Conservation (phyloP, 2,329 filamentous ascomycete genomes). For the Lecanoromycetidae sp. region DNA sequence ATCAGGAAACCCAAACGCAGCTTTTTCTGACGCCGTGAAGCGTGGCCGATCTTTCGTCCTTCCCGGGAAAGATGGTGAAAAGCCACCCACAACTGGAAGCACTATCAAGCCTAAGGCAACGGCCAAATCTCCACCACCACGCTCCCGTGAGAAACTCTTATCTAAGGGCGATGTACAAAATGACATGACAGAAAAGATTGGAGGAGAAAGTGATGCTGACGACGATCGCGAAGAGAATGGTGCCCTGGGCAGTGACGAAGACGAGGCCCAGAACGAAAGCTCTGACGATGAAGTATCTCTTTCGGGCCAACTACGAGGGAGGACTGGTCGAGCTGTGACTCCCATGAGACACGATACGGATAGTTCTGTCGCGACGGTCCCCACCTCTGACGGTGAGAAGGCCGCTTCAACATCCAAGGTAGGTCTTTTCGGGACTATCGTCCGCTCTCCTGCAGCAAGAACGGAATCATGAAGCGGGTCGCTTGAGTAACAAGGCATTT, state of each 20-base stretch:
- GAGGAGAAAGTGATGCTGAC: conserved; percentile 60
- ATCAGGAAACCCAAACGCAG: background rate
- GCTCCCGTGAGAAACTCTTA: conserved; percentile 16
- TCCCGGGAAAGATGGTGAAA: conserved; percentile 27
- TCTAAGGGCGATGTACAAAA: conserved; percentile 6
- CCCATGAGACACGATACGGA: conserved; percentile 20
- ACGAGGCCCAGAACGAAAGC: conserved; percentile 20
- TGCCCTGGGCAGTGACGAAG: background rate
- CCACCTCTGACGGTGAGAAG: conserved; percentile 50
- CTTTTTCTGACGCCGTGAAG: conserved; percentile 23
- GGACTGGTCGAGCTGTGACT: conserved; percentile 29
- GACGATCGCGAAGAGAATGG: background rate
- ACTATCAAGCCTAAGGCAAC: conserved; percentile 28
- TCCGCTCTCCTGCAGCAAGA: too few relatives aligned
- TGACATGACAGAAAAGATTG: conserved; percentile 34
- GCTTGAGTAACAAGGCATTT: too few relatives aligned
- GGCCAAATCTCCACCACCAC: conserved; percentile 28
- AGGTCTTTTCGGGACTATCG: too few relatives aligned
- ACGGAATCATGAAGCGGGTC: too few relatives aligned
- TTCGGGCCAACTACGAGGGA: conserved; percentile 35
- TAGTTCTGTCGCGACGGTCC: conserved; percentile 55
- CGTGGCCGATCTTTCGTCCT: conserved; percentile 29
- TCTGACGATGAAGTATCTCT: conserved; percentile 55
- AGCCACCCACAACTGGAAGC: conserved; percentile 30
- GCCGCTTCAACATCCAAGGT: conserved; percentile 27